Evolutionary conservation across 768 basidiomycete genomes (phyloP), one percentile per base, ranked within the genome.

Genomic region (Saitozyma sp.): DNA sequence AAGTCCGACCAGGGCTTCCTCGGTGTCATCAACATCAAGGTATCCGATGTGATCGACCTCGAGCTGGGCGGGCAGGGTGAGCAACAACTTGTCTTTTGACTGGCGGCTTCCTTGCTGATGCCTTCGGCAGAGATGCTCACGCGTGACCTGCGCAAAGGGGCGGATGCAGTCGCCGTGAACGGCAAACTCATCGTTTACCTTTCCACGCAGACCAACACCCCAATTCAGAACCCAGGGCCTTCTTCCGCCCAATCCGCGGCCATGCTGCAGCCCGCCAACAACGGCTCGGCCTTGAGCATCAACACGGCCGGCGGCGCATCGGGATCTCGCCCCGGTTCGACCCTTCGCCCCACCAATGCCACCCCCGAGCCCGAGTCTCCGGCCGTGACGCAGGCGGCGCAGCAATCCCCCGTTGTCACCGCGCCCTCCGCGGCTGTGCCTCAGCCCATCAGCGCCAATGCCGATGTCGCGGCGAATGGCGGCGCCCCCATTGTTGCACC

Each of bases 111-210:
- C 38, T 62, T 9, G 50, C 55, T 71, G 54, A 54, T 52, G 8
- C 19, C 8, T 41, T 13, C 2, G 2, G 38, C 37, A 93, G 96
- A 98, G 83, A 96, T 96, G 88, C 85, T 98, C 54, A 97, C 95
- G 0, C 80, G 94, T 68, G 96, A 98, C 76, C 83, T 99, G 72
- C 96, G 97, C 83, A 95, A 95, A 81, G 97, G 94, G n/a, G 96
- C 95, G 71, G 96, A 99, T 80, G 94, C 96, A 77, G 86, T 96
- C 37, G 90, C 93, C 53, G 96, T 99, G 4, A 93, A 98, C 74
- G 96, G 96, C 52, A 97, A 97, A 81, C 86, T 99, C 68, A 94
- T 97, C 79, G 86, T 98, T 68, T 93, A 95, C 80, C 85, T 99
- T 43, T 94, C 92, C 16, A 97, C 96, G 54, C 94, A 97, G 75